Conservation (phyloP, 2,329 filamentous ascomycete genomes). For the Paraconiothyrium sp. region DNA sequence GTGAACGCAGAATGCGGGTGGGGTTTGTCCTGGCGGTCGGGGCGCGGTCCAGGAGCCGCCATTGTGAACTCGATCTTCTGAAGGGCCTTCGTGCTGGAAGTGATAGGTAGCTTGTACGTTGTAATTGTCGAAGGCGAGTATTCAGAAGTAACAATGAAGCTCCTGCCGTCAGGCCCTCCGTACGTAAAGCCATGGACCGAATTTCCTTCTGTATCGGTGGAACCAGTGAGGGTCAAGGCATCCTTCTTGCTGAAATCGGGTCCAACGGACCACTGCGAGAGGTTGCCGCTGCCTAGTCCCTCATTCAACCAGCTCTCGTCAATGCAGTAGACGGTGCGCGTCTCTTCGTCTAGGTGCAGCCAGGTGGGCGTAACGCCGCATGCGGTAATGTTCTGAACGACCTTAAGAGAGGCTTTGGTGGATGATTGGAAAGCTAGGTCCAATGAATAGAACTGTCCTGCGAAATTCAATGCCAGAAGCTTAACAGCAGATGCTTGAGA, state of each 20-base stretch:
- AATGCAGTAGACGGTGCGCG: conserved; percentile 16
- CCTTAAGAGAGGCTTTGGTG: conserved; percentile 5
- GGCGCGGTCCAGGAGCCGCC: conserved; percentile 53
- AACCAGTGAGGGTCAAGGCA: conserved; percentile 33
- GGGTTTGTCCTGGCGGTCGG: conserved; percentile 63
- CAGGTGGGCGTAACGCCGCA: conserved; percentile 17
- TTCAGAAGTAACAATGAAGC: conserved; percentile 39
- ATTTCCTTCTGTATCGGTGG: conserved; percentile 34
- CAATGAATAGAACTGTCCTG: conserved; percentile 14
- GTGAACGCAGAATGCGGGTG: conserved; percentile 64
- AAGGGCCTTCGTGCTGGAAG: conserved; percentile 33
- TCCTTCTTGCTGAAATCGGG: conserved; percentile 19
- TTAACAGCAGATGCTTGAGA: conserved; percentile 15
- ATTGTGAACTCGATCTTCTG: conserved; percentile 44
- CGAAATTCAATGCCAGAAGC: conserved; percentile 9
- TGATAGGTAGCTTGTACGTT: conserved; percentile 48
- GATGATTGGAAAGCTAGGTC: conserved; percentile 6
- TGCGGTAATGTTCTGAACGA: conserved; percentile 7
- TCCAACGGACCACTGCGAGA: conserved; percentile 11
- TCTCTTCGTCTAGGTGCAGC: conserved; percentile 13
- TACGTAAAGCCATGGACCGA: conserved; percentile 40
- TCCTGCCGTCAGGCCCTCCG: conserved; percentile 39
- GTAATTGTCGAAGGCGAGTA: conserved; percentile 41
- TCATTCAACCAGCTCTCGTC: conserved; percentile 15
- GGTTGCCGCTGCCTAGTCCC: conserved; percentile 7